phyloP scores from a whole-genome alignment of 768 basidiomycete species.

The Dioszegia hungarica region DNA sequence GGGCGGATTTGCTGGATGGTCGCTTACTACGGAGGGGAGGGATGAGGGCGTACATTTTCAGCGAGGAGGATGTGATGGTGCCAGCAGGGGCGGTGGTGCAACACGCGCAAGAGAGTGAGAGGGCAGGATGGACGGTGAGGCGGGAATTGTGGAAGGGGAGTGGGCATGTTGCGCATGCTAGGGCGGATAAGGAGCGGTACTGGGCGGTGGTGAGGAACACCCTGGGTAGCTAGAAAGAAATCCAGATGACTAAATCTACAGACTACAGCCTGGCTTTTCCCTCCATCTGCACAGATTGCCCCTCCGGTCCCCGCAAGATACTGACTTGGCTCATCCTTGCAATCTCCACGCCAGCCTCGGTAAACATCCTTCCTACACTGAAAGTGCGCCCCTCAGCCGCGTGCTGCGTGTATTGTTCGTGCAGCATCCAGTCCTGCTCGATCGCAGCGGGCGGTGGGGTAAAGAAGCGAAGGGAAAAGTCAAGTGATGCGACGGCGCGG shows the following conservation, averaged over 20 bases:
- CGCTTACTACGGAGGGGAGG: neutral
- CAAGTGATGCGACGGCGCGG: slow-evolving; percentile 12
- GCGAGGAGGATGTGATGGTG: slow-evolving; percentile 6
- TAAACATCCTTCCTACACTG: slow-evolving; percentile 13
- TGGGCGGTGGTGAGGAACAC: neutral
- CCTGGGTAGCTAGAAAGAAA: neutral
- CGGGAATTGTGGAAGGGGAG: neutral
- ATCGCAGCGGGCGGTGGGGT: slow-evolving; percentile 1
- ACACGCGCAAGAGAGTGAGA: neutral
- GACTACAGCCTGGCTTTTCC: neutral
- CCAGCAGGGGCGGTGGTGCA: neutral
- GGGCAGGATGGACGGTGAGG: neutral
- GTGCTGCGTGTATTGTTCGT: slow-evolving; percentile 19
- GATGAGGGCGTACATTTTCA: slow-evolving; percentile 3
- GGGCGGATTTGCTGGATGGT: neutral
- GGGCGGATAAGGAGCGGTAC: slow-evolving; percentile 1
- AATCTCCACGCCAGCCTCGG: slow-evolving; percentile 9
- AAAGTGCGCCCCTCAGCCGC: slow-evolving; percentile 12
- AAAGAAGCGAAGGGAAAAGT: slow-evolving; percentile 25
- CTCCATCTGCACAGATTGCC: neutral
- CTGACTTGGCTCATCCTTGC: slow-evolving; percentile 21
- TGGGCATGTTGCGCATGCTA: slow-evolving; percentile 6
- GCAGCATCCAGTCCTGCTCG: slow-evolving; percentile 5
- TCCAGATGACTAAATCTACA: too few species aligned
- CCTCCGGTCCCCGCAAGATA: slow-evolving; percentile 16